These are phyloP conservation scores for Beauveria scarabaeidicola DNA, from an alignment of 2,329 filamentous ascomycete genomes.

Conservation along the genomic window DNA sequence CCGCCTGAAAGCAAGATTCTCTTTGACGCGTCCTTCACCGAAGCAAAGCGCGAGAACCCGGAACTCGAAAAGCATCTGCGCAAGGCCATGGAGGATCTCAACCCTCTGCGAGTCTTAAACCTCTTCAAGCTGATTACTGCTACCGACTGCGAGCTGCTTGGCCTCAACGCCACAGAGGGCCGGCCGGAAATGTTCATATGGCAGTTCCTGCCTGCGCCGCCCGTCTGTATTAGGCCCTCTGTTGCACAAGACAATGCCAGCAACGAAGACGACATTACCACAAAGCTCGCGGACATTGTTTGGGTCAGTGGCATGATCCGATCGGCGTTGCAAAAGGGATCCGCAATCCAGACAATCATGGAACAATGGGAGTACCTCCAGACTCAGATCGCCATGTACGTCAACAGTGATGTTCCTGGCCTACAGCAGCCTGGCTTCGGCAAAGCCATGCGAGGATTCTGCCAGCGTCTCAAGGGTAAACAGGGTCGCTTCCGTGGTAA, in stretches of 20 bases:
- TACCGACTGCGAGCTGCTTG: slow-evolving; percentile 82
- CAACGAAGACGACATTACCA: slow-evolving; percentile 93
- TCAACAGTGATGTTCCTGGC: slow-evolving; percentile 92
- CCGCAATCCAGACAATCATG: slow-evolving; percentile 82
- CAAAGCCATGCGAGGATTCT: slow-evolving; percentile 87
- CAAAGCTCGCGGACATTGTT: slow-evolving; percentile 93
- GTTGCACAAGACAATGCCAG: slow-evolving; percentile 89
- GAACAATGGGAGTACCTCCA: slow-evolving; percentile 98
- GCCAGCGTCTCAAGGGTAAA: slow-evolving; percentile 92
- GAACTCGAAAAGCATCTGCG: slow-evolving; percentile 87
- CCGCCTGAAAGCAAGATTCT: slow-evolving; percentile 71
- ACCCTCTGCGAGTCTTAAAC: slow-evolving; percentile 79
- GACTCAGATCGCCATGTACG: slow-evolving; percentile 92
- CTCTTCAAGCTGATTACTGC: slow-evolving; percentile 82
- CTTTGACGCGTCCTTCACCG: slow-evolving; percentile 78
- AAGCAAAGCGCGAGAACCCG: slow-evolving; percentile 66
- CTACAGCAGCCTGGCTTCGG: slow-evolving; percentile 81
- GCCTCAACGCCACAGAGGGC: slow-evolving; percentile 77
- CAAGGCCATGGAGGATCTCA: slow-evolving; percentile 90
- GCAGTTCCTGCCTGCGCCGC: slow-evolving; percentile 91
- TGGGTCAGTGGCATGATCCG: slow-evolving; percentile 84
- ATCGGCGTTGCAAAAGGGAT: slow-evolving; percentile 72
- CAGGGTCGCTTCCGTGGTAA: slow-evolving; percentile 97
- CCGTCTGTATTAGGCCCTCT: slow-evolving; percentile 87
- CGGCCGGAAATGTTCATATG: slow-evolving; percentile 95